Conservation (phyloP, 768 basidiomycete genomes). For the Podaxis carcinomalis region DNA sequence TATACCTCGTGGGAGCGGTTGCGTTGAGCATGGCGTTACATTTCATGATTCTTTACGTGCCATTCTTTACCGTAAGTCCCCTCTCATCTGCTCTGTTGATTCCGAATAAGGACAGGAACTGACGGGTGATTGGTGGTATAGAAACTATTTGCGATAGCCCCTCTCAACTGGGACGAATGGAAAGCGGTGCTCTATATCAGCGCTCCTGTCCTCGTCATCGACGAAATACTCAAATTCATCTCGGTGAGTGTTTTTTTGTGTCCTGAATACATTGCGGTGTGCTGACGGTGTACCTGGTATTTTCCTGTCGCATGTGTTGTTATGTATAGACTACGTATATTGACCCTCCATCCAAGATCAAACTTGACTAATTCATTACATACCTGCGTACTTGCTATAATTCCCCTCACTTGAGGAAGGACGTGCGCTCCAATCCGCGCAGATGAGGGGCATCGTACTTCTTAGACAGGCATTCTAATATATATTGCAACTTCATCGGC, state of each 20-base stretch:
- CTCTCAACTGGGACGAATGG: conserved; percentile 95
- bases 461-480: background rate
- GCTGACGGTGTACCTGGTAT: background rate
- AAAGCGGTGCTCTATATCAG: conserved; percentile 86
- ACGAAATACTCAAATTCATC: conserved; percentile 85
- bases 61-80: conserved; percentile 77
- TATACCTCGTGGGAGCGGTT: conserved; percentile 87
- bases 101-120: background rate
- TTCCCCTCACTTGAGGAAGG: background rate
- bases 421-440: background rate
- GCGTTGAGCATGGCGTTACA: conserved; percentile 89
- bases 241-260: conserved; percentile 45
- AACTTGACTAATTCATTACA: conserved; percentile 33
- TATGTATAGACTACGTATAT: conserved; percentile 45
- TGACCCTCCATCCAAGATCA: conserved; percentile 51
- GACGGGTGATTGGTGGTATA: conserved; percentile 23
- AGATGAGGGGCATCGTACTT: background rate
- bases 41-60: conserved; percentile 93
- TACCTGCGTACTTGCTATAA: background rate
- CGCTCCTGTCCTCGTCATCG: conserved; percentile 83
- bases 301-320: background rate
- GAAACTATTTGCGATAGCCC: conserved; percentile 87
- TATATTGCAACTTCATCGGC: background rate
- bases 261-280: background rate
- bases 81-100: conserved; percentile 24